A percentile compares a stretch with the other conserved stretches of the same genome.
Evolutionary conservation across 2,329 filamentous ascomycete genomes (phyloP).

Genomic region (Colletotrichum sp.): DNA sequence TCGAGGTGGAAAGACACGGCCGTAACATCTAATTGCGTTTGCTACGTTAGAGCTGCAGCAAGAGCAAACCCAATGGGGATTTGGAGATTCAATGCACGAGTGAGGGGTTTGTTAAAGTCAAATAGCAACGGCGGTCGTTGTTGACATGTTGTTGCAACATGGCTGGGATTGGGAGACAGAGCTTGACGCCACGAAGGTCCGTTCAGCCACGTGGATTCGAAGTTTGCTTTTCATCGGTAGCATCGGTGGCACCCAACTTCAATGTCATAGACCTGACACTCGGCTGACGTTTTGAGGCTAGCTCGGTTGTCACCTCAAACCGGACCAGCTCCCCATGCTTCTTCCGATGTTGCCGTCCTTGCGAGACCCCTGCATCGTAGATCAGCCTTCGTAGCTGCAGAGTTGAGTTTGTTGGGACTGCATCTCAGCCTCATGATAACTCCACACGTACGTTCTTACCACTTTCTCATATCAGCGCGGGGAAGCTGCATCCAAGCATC

Average conservation of each 20-base stretch:
- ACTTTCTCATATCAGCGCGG: not conserved
- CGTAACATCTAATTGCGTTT: not conserved
- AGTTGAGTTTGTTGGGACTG: slow-evolving; percentile 20
- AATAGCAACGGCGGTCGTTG: not conserved
- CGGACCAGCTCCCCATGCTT: slow-evolving; percentile 16
- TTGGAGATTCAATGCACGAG: slow-evolving; percentile 8
- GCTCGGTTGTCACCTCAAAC: slow-evolving; percentile 19
- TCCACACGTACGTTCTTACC: not conserved
- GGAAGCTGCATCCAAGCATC: not conserved
- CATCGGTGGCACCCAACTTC: not conserved
- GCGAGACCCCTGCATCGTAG: slow-evolving; percentile 5
- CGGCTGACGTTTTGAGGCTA: not conserved
- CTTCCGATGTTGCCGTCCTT: slow-evolving; percentile 9
- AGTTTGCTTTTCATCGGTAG: slow-evolving; percentile 3
- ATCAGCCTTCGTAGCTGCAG: slow-evolving; percentile 14
- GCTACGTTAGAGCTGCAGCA: not conserved
- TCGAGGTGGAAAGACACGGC: not conserved
- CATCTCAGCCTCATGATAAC: slow-evolving; percentile 15
- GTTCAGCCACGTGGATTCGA: slow-evolving; percentile 7
- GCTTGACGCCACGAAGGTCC: not conserved
- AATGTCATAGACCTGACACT: not conserved
- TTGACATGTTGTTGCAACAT: not conserved
- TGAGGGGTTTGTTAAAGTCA: slow-evolving; percentile 1
- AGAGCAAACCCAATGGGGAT: not conserved
- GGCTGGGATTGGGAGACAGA: not conserved